phyloP scores from a whole-genome alignment of 768 basidiomycete genomes.

The Thelephora aurantiotincta region DNA sequence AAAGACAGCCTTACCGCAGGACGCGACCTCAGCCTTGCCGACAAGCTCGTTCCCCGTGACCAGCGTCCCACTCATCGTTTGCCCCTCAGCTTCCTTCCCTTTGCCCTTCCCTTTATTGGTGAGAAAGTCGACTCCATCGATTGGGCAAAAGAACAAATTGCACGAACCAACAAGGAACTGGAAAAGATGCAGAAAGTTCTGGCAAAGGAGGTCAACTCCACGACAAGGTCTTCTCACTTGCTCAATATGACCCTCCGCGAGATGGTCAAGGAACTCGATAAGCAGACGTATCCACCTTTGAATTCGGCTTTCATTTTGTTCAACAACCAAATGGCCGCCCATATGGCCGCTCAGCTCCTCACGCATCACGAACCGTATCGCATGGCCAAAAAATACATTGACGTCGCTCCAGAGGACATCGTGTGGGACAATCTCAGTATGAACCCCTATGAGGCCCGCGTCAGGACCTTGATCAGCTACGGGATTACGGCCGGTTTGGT shows the following conservation, averaged over 20 bases:
- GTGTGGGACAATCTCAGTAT: slow-evolving; percentile 84
- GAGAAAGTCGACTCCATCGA: slow-evolving; percentile 89
- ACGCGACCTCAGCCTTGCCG: slow-evolving; percentile 12
- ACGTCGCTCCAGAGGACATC: slow-evolving; percentile 79
- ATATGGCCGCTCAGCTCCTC: slow-evolving; percentile 66
- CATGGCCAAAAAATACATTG: slow-evolving; percentile 66
- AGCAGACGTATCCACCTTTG: slow-evolving; percentile 19
- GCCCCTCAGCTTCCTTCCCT: slow-evolving; percentile 32
- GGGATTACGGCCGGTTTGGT: slow-evolving; percentile 68
- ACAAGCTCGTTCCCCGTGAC: slow-evolving; percentile 45
- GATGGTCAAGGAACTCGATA: slow-evolving; percentile 7
- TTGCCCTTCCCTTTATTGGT: slow-evolving; percentile 54
- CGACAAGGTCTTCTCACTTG: slow-evolving; percentile 4
- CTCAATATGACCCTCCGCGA: slow-evolving; percentile 8
- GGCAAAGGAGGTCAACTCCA: slow-evolving; percentile 15
- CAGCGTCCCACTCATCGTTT: slow-evolving; percentile 75
- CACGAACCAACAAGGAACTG: slow-evolving; percentile 19
- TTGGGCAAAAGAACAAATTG: slow-evolving; percentile 72
- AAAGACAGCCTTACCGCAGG: slow-evolving; percentile 14
- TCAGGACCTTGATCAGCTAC: slow-evolving; percentile 38
- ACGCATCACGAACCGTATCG: slow-evolving; percentile 71
- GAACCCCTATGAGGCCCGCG: slow-evolving; percentile 66
- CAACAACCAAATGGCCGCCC: slow-evolving; percentile 85
- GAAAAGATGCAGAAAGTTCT: slow-evolving; percentile 14
- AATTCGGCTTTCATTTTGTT: slow-evolving; percentile 80